phyloP scores from a whole-genome alignment of 192 early-diverging fungal genomes.

The Coemansia sp. region DNA sequence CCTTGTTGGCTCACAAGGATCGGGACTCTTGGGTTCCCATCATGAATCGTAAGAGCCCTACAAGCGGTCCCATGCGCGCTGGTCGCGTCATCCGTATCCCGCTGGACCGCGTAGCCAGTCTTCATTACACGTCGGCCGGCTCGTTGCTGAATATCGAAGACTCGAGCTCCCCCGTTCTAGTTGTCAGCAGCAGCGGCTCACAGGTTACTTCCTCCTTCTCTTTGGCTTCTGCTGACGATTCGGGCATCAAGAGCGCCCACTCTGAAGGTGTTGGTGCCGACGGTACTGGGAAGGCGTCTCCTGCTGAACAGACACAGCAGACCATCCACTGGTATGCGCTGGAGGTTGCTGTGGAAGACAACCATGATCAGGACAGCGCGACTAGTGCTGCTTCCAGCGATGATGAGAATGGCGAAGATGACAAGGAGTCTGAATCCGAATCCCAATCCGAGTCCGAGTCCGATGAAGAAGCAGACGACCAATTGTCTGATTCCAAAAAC shows the following conservation, averaged over 20 bases:
- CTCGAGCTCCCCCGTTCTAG: slow-evolving; percentile 64
- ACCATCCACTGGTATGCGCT: slow-evolving; percentile 28
- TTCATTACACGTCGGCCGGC: slow-evolving; percentile 77
- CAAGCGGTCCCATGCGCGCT: neutral
- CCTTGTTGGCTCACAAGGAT: slow-evolving; percentile 1
- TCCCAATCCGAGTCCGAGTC: neutral
- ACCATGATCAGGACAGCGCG: neutral
- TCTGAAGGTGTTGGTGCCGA: neutral
- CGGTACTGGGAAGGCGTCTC: neutral
- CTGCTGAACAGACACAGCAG: neutral
- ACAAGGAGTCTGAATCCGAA: neutral
- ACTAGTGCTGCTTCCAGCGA: neutral
- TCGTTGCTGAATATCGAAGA: slow-evolving; percentile 77
- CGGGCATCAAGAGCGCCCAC: neutral
- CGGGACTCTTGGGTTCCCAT: neutral
- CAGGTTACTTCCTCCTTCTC: neutral
- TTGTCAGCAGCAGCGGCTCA: slow-evolving; percentile 58
- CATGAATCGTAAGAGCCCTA: neutral
- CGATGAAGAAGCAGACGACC: neutral
- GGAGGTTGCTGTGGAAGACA: slow-evolving; percentile 14
- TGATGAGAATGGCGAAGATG: neutral
- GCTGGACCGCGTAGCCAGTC: slow-evolving; percentile 49
- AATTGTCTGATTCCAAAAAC: neutral
- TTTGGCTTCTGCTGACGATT: slow-evolving; percentile 4
- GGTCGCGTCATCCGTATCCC: slow-evolving; percentile 43